These are phyloP conservation scores for Shiraia sp. DNA, from an alignment of 2,329 filamentous ascomycete species.

Conservation along the genomic window DNA sequence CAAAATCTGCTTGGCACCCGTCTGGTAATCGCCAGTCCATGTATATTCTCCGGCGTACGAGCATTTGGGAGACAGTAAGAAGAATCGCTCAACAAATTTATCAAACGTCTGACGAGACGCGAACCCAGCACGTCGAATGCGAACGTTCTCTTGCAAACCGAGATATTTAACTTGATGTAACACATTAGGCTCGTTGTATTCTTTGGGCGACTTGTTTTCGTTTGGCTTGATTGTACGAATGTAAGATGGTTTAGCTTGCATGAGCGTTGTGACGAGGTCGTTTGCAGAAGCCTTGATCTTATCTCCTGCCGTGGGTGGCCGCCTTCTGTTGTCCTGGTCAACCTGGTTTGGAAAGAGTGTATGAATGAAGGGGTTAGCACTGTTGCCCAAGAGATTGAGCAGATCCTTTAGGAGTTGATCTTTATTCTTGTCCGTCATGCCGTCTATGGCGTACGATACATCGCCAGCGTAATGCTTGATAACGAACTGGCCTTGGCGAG, in stretches of 20 bases:
- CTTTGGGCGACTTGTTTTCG: conserved; percentile 93
- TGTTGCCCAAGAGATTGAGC: conserved; percentile 81
- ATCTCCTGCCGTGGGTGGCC: conserved; percentile 92
- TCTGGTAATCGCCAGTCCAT: conserved; percentile 86
- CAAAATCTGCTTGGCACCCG: conserved; percentile 87
- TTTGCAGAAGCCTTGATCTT: conserved; percentile 96
- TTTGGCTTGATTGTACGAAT: conserved; percentile 99
- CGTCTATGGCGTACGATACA: conserved; percentile 89
- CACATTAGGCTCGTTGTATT: conserved; percentile 91
- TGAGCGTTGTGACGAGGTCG: conserved; percentile 88
- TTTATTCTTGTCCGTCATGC: conserved; percentile 99
- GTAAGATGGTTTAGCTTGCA: conserved; percentile 97
- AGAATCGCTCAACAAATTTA: conserved; percentile 97
- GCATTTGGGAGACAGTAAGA: conserved; percentile 88
- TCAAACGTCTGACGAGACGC: conserved; percentile 97
- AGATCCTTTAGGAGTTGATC: conserved; percentile 94
- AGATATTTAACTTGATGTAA: conserved; percentile 99
- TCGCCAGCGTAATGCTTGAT: conserved; percentile 99
- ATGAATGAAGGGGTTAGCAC: conserved; percentile 84
- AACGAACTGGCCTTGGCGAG: conserved; percentile 93
- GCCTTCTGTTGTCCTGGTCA: conserved; percentile 92
- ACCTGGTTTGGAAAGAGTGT: conserved; percentile 89
- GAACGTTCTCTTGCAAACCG: conserved; percentile 98
- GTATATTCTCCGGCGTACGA: conserved; percentile 98
- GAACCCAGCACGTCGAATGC: conserved; percentile 93